Evolutionary conservation across 1,284 basidiomycete species (phyloP), one percentile per base, ranked within the genome.

Genomic region (Fomitopsis schrenkii): DNA sequence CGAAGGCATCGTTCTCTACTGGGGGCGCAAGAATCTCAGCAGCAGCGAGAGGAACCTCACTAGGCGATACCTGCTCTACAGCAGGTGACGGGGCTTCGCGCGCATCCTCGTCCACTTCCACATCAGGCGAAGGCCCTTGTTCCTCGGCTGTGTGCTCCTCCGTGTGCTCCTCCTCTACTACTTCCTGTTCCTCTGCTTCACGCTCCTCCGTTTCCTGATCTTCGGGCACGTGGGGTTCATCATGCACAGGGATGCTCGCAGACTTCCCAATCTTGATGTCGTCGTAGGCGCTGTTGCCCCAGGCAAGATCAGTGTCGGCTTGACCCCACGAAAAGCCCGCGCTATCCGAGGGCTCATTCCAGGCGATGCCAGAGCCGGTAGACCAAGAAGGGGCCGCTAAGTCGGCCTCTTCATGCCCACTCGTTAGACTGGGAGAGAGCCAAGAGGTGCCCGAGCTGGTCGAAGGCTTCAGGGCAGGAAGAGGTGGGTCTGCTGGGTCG

Each of bases 331-430:
- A 63, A 55, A 72, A 73, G 19, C 72, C 68, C 28, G 72, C 71
- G 42, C 71, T 61, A 44, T 75, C 67, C 22, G 82, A 75, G 28
- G 80, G 77, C 56, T 80, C 79, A 60, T 77, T 70, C 85, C 85
- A 86, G 36, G 66, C 67, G 3, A 81, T 68, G 30, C 67, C 77
- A n/a, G 77, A 66, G 14, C 77, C 78, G 17, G 78, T 74, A 26
- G 80, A 77, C 84, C 83, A 86, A 1, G 83, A 81, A 17, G 84
- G 83, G 41, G 75, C 67, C 12, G 78, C 78, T 50, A 85, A 72
- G 64, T 85, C 83, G 35, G 78, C 77, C 70, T 85, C 80, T 59
- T 79, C 75, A 58, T 78, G 74, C 64, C 64, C 67, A 44, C 45
- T 56, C 40, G 66, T 59, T 60, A 63, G 58, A 55, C 62, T 67